Evolutionary conservation across 2,329 filamentous ascomycete genomes (phyloP).

Genomic region (Chalara sp.): DNA sequence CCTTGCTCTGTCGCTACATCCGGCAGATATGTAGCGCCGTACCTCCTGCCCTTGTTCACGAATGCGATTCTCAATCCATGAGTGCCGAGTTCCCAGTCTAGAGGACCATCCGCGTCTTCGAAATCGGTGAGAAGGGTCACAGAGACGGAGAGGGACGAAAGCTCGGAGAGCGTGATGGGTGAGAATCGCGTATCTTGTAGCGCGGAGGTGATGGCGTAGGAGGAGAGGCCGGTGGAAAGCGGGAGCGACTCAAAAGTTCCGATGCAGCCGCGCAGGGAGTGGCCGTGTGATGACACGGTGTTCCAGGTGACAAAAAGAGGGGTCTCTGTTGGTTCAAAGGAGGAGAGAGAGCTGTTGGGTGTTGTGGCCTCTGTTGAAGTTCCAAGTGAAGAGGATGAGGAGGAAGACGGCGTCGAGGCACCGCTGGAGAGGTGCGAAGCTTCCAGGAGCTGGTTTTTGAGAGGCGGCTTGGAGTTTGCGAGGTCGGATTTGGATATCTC

Average conservation of each 20-base stretch:
- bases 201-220: slow-evolving; percentile 77
- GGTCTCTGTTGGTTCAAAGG: slow-evolving; percentile 36
- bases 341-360: slow-evolving; percentile 29
- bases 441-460: slow-evolving; percentile 12
- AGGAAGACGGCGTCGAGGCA: slow-evolving; percentile 14
- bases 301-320: slow-evolving; percentile 92
- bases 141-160: slow-evolving; percentile 53
- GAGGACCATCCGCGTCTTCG: slow-evolving; percentile 62
- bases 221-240: slow-evolving; percentile 64
- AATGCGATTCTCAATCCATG: slow-evolving; percentile 89
- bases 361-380: slow-evolving; percentile 31
- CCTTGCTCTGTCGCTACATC: slow-evolving; percentile 89
- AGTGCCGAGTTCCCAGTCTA: slow-evolving; percentile 81
- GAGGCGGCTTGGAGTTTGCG: not conserved
- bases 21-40: slow-evolving; percentile 85
- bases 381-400: slow-evolving; percentile 11
- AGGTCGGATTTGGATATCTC: not conserved
- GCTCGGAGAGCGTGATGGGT: slow-evolving; percentile 46
- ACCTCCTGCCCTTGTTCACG: slow-evolving; percentile 62
- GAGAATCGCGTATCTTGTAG: slow-evolving; percentile 57
- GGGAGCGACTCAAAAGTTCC: slow-evolving; percentile 82
- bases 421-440: slow-evolving; percentile 9
- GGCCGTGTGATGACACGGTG: slow-evolving; percentile 44
- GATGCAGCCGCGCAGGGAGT: slow-evolving; percentile 82
- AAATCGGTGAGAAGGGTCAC: slow-evolving; percentile 85